Evolutionary conservation across 148 eudicot species (phyloP), one percentile per base, ranked within the genome.

Genomic region (Bassia scoparia): DNA sequence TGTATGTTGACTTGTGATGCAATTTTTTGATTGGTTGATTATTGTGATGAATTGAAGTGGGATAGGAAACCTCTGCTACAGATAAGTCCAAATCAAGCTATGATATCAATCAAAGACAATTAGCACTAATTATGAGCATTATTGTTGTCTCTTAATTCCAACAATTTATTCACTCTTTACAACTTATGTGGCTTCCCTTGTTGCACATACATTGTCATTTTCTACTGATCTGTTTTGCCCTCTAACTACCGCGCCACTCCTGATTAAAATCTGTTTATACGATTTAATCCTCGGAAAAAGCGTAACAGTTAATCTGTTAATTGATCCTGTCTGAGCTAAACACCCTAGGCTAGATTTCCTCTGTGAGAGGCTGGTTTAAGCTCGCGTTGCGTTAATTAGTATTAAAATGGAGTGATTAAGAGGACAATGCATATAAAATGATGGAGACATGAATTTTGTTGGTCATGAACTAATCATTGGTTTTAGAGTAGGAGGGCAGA

Each of bases 401-500:
- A 46, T 70, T 49, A 41, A 49, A 43, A 56, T 31, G 3, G 37
- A 43, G 48, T 64, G 24, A 61, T 69, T 34, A 23, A 8, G 37
- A 21, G 31, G 30, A 2, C 29, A n/a, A 41, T n/a, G n/a, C n/a
- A 56, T 67, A 34, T 3, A 23, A 7, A 15, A 31, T 30, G 27
- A 6, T 4, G 7, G 58, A 30, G 59, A 43, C 74, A 69, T 41
- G 12, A 66, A 64, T 65, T 37, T 27, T 67, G 71, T 64, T 70
- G 11, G 66, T 71, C 24, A 30, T 35, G 54, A 68, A 49, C 66
- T 69, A 79, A 74, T 79, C 70, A 68, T 48, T 79, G 74, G 70
- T 31, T 30, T 21, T 61, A 49, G n/a, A 33, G n/a, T n/a, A 10
- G 5, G 34, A 43, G 17, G 71, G 69, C 68, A 27, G 70, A 55